A percentile compares a stretch with the other conserved stretches of the same genome.
Conservation (phyloP, 192 early-diverging fungal species). For the Linnemannia elongata region DNA sequence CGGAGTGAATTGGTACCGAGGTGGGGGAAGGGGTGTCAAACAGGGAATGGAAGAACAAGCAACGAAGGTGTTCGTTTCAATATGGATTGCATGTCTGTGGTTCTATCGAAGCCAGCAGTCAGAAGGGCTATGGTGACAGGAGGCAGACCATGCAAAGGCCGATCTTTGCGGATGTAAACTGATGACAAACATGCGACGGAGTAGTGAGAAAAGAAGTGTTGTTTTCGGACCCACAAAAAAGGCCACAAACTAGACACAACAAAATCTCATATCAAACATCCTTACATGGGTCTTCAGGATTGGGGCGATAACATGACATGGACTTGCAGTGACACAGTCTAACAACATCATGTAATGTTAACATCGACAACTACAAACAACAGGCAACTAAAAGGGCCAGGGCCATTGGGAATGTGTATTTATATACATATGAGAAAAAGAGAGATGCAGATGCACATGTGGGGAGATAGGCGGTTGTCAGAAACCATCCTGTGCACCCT, state of each 20-base stretch:
- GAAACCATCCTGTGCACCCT: not conserved
- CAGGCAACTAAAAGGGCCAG: conserved; percentile 2
- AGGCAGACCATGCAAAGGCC: not conserved
- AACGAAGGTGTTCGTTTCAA: not conserved
- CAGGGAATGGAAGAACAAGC: not conserved
- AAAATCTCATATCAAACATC: not conserved
- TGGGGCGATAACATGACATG: conserved; percentile 1
- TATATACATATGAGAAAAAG: not conserved
- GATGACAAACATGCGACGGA: not conserved
- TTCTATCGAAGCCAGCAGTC: not conserved
- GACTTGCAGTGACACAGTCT: not conserved
- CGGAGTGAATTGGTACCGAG: not conserved
- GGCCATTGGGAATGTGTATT: conserved; percentile 20
- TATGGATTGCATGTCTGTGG: conserved; percentile 4
- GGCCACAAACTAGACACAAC: not conserved
- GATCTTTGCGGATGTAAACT: not conserved
- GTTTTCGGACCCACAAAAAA: not conserved
- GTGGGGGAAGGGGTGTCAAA: not conserved
- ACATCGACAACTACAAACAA: not conserved
- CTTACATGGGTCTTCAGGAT: not conserved
- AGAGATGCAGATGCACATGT: not conserved
- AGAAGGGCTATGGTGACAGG: not conserved
- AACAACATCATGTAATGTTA: not conserved
- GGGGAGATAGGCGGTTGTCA: not conserved
- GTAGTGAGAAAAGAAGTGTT: not conserved